Evolutionary conservation across 129 eudicot genomes (phyloP), one percentile per base, ranked within the genome.

Genomic region (Calendula officinalis): DNA sequence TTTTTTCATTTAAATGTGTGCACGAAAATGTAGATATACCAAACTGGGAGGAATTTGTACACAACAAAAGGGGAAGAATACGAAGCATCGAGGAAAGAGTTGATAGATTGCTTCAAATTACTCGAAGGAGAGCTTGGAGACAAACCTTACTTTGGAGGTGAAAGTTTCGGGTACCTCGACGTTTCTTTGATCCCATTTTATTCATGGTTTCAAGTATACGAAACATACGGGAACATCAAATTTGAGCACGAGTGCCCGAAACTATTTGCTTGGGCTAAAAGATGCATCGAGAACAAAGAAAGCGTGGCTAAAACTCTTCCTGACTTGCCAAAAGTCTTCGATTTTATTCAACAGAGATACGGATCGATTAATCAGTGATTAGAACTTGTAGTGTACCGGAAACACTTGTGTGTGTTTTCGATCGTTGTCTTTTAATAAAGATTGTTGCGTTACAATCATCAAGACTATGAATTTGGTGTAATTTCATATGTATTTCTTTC

Each of bases 121-220:
- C 36, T 82, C 15, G 82, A 82, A 63, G 68, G 22, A 45, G 79
- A 70, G 77, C 79, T 82, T 8, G 88, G 84, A 37, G 84, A 82
- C 62, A 67, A 82, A 56, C 66, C 81, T 27, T 82, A 78, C 66
- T 78, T 82, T 67, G 84, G 84, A 44, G 84, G 84, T 17, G 74
- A 71, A 1, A 56, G 1, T 8, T 82, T 79, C 9, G 82, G 84
- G 27, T 71, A 47, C 55, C 43, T 75, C 30, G 84, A 79, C 30
- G 64, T 78, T 46, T 67, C 82, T 11, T 64, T 78, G 10, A 56
- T 75, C 68, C 75, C 81, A 9, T 82, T 82, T 51, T 71, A 71
- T 57, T 38, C 75, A 54, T 79, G 85, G 85, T 83, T 76, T 79
- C 57, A 75, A 33, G 71, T 77, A 7, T 69, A 68, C 22, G 86